Evolutionary conservation across 1,284 basidiomycete species (phyloP).

Genomic region (Takashimella tepidaria): DNA sequence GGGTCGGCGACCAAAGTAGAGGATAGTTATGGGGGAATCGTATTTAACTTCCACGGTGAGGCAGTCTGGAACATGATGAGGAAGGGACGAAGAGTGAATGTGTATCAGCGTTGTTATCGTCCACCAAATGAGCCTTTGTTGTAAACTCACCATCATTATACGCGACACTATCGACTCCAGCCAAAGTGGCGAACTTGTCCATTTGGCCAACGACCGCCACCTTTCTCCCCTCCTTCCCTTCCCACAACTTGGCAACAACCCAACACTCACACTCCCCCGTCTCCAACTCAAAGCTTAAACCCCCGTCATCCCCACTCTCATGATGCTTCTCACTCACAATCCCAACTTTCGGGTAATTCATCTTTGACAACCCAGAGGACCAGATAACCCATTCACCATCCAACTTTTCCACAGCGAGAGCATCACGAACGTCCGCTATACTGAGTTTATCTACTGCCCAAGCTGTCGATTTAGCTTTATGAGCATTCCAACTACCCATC

Average conservation of each 20-base stretch:
- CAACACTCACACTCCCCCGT: slow-evolving; percentile 16
- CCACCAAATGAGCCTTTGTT: background rate
- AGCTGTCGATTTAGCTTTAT: slow-evolving; percentile 7
- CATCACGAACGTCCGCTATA: slow-evolving; percentile 16
- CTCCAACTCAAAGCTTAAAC: slow-evolving; percentile 4
- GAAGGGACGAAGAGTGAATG: background rate
- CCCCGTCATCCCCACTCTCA: slow-evolving; percentile 2
- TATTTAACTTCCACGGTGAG: background rate
- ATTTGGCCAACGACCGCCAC: slow-evolving; percentile 26
- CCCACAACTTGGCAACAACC: slow-evolving; percentile 14
- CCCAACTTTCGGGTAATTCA: background rate
- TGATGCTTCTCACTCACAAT: background rate
- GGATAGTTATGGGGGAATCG: background rate
- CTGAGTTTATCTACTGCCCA: slow-evolving; percentile 13
- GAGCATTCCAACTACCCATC: slow-evolving; percentile 25
- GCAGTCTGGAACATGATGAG: background rate
- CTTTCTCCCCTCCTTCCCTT: background rate
- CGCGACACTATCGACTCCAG: slow-evolving; percentile 9
- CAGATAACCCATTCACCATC: slow-evolving; percentile 9
- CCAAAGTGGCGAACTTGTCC: slow-evolving; percentile 25
- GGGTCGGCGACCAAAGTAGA: background rate
- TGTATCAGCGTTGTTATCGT: no score
- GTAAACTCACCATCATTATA: slow-evolving; percentile 9
- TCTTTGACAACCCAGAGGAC: background rate
- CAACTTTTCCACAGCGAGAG: slow-evolving; percentile 9